Base-by-base conservation (phyloP, 2,329 filamentous ascomycete genomes). In the Thielaviopsis euricoi region DNA sequence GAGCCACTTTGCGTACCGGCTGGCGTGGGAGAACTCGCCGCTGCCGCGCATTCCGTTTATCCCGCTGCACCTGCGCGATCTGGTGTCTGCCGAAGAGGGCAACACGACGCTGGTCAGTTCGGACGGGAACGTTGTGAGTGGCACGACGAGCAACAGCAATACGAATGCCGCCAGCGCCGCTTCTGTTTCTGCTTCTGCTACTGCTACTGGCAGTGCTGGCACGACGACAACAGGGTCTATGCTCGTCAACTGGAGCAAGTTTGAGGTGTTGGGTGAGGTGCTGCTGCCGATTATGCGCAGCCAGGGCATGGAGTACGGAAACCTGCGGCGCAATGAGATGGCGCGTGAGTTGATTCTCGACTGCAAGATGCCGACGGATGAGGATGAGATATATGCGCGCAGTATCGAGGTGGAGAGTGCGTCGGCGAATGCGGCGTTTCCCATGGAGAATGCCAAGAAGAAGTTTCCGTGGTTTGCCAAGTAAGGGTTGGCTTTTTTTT, bases 231-330 rank as follows among this genome's bases (percentile, higher is more conserved):
- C n/a, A n/a, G n/a, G n/a, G n/a, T 51, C 23, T 3, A 81, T 88
- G 62, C 77, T 87, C 55, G 87, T 98, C 67, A 97, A 97, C 68
- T 98, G 93, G 93, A 89, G 86, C 71, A 98, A 98, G 68, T 98
- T 97, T 65, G 91, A 97, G 70, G 85, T 98, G 33, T 83, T 97
- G 71, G 90, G 90, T 6, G 91, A 97, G 64, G 87, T 96, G 5
- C 79, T 97, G 56, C 76, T 96, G 60, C 86, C 88, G 1, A 83
- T 98, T 57, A 94, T 96, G 79, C 86, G 85, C 71, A 95, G 91
- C 65, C 90, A 97, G 70, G 86, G 87, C 57, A 82, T 82, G 53
- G 83, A 89, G 5, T 96, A 96, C 65, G 80, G 82, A 25, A 85
- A 83, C 61, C 73, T 91, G 61, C 73, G 75, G 37, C 83, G 78